A percentile compares a stretch with the other conserved stretches of the same genome.
Evolutionary conservation across 164 flowering plant genomes (phyloP).

Genomic region (Vitis riparia): DNA sequence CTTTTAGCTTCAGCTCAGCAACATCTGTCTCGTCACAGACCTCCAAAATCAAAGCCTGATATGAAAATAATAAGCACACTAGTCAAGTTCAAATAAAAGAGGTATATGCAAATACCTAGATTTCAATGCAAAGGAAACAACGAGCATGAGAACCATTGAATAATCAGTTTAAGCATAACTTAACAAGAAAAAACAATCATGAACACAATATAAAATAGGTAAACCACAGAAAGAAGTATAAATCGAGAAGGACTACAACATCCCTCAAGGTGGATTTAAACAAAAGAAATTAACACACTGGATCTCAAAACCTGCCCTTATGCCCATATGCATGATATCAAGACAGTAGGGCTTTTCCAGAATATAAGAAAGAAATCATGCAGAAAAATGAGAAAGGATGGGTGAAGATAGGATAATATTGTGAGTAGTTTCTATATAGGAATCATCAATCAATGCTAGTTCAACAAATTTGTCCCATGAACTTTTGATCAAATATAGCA

Average conservation of each 20-base stretch:
- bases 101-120: neutral
- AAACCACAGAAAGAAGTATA: neutral
- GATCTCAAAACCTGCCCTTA: neutral
- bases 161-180: neutral
- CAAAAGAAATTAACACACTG: too few species aligned
- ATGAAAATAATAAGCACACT: slow-evolving; percentile 8
- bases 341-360: neutral
- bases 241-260: too few species aligned
- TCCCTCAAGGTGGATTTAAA: too few species aligned
- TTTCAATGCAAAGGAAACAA: neutral
- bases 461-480: neutral
- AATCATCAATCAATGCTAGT: neutral
- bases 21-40: slow-evolving; percentile 85
- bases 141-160: neutral
- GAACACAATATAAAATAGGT: neutral
- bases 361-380: neutral
- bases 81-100: neutral
- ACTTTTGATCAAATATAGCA: neutral
- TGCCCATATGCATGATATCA: neutral
- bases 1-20: slow-evolving; percentile 87
- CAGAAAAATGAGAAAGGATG: neutral
- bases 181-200: neutral
- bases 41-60: slow-evolving; percentile 61
- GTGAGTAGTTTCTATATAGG: neutral
- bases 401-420: neutral